Evolutionary conservation across 2,329 filamentous ascomycete species (phyloP), one percentile per base, ranked within the genome.

Genomic region (Xylariaceae sp.): DNA sequence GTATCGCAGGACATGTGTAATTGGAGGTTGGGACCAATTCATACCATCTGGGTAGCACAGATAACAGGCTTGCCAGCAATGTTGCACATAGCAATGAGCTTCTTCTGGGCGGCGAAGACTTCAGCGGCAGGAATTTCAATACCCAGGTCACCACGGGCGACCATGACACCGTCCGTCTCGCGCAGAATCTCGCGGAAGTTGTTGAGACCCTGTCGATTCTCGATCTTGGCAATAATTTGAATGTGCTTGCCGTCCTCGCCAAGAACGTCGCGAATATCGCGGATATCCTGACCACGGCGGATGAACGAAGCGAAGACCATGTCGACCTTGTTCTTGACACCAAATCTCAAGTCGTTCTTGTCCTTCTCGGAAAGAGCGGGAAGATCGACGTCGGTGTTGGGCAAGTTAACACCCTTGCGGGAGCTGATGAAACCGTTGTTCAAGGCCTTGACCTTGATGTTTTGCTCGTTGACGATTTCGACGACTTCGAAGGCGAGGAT

Each of bases 31-130:
- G 31, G 46, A n/a, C 27, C 33, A 45, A 17, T 15, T 11, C 48
- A 11, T 31, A 56, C 54, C 94, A 99, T 99, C 80, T 99, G 94
- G 38, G 94, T 99, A 53, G 94, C 94, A 75, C 92, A 97, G 71
- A 99, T 96, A 71, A 92, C 91, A 61, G 94, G 94, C 83, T 99
- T 99, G 74, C 94, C 94, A 62, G 90, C 91, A 68, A 96, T 85
- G 81, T 99, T 99, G 85, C 94, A 99, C 86, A 97, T 97, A 75
- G 94, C 91, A 74, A 99, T 99, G 83, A 99, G 91, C 89, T 99
- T 99, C 87, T 99, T 99, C 81, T 99, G 94, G 49, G 94, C 94
- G 62, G 95, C 90, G 75, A 99, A 99, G 60, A 99, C 94, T 81
- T 99, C 94, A 58, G 92, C 90, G 54, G 94, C 92, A 44, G 94